Percentiles rank a stretch among this genome's conserved stretches.
Conservation (phyloP, 2,329 filamentous ascomycete genomes). For the Claviceps citrina region DNA sequence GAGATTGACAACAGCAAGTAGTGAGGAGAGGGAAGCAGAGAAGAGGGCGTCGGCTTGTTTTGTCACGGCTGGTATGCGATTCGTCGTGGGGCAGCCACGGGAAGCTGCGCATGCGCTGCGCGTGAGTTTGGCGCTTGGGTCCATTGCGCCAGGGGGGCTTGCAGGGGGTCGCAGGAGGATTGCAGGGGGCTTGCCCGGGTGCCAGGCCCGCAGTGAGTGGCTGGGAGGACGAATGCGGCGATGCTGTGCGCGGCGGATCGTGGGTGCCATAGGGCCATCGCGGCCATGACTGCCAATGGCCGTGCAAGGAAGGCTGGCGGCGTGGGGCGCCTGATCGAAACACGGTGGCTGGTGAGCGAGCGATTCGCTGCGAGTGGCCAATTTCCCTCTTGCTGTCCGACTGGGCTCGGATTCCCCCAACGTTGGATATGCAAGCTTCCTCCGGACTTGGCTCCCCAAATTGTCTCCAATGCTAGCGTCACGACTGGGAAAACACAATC, state of each 20-base stretch:
- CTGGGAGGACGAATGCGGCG: not conserved
- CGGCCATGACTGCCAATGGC: too few relatives aligned
- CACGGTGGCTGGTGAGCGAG: slow-evolving; percentile 18
- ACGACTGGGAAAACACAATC: not conserved
- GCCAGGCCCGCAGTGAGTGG: too few relatives aligned
- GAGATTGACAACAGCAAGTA: too few relatives aligned
- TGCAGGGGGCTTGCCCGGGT: too few relatives aligned
- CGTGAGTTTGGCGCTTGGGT: too few relatives aligned
- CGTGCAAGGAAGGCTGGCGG: too few relatives aligned
- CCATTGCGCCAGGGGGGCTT: not conserved
- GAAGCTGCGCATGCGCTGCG: not conserved
- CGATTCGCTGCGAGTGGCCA: not conserved
- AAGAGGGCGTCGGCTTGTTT: slow-evolving; percentile 6
- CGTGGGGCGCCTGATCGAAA: too few relatives aligned
- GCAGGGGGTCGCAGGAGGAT: too few relatives aligned
- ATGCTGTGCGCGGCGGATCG: not conserved
- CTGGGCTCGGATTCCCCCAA: too few relatives aligned
- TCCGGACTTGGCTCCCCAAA: too few relatives aligned
- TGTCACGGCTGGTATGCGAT: slow-evolving; percentile 2
- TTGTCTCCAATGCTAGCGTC: not conserved
- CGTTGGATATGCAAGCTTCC: not conserved
- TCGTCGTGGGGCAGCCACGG: slow-evolving; percentile 2
- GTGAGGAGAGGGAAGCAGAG: not conserved
- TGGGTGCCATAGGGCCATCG: too few relatives aligned
- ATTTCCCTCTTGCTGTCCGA: too few relatives aligned